Evolutionary conservation across 805 yeast species (phyloP).

Genomic region (Yamadazyma phyllophila): DNA sequence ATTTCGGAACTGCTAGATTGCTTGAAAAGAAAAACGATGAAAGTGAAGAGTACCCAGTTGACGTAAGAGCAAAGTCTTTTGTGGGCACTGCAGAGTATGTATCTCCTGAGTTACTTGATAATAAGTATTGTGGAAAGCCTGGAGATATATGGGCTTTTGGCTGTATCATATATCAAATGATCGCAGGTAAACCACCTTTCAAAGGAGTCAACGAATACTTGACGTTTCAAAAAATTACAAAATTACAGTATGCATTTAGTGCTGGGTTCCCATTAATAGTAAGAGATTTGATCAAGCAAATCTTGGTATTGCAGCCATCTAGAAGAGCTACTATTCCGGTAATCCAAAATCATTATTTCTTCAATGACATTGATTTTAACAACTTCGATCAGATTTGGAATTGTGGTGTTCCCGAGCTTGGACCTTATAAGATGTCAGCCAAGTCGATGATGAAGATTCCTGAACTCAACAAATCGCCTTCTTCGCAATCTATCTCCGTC

Average conservation of each 20-base stretch:
- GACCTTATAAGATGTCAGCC: slow-evolving; percentile 73
- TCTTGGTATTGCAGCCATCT: slow-evolving; percentile 71
- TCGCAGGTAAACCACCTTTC: slow-evolving; percentile 73
- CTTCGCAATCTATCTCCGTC: slow-evolving; percentile 10
- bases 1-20: slow-evolving; percentile 81
- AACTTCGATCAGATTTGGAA: slow-evolving; percentile 70
- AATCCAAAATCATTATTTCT: slow-evolving; percentile 71
- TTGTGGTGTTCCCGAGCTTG: slow-evolving; percentile 58
- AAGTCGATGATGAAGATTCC: slow-evolving; percentile 79
- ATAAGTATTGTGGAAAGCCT: slow-evolving; percentile 62
- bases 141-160: slow-evolving; percentile 65
- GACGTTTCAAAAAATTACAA: slow-evolving; percentile 79
- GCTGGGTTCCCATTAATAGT: slow-evolving; percentile 58
- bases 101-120: slow-evolving; percentile 75
- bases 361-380: slow-evolving; percentile 63
- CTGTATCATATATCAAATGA: slow-evolving; percentile 59
- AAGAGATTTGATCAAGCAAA: slow-evolving; percentile 61
- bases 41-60: slow-evolving; percentile 58
- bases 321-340: slow-evolving; percentile 56
- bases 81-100: slow-evolving; percentile 77
- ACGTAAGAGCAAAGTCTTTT: slow-evolving; percentile 72
- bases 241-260: slow-evolving; percentile 74
- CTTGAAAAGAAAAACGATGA: slow-evolving; percentile 49
- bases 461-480: slow-evolving; percentile 17
- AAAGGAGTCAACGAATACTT: slow-evolving; percentile 79